Evolutionary conservation across 2,329 filamentous ascomycete species (phyloP), one percentile per base, ranked within the genome.

Genomic region (Lachnellula cervina): DNA sequence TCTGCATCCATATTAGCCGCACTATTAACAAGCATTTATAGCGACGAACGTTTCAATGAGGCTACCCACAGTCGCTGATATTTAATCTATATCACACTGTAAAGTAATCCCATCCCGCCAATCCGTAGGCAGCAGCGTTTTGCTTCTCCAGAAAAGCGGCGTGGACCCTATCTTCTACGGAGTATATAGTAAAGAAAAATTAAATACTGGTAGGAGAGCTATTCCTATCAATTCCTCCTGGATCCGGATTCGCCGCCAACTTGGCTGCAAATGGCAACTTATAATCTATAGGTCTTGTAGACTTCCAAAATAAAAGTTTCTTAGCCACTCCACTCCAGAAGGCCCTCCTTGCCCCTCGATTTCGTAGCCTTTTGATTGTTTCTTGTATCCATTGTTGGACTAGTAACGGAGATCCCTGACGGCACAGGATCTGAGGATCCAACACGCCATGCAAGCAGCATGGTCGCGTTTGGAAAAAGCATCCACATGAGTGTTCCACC

Each of bases 21-120:
- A 56, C 56, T 52, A 55, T 48, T 7, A 28, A 52, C 55, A 44
- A 50, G 57, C 59, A 59, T 59, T 38, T 28, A 17, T n/a, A 53
- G 52, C 43, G 52, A 45, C 54, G 21, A 21, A 21, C 59, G 62
- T 64, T 62, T 62, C 62, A 62, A 58, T 56, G 54, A 55, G 43
- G 54, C 55, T 34, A 57, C 52, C 49, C 57, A 55, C 50, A 49
- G 38, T 47, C 56, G 43, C 47, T 23, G 53, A 52, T 56, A 40
- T 40, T 62, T 64, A 62, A 64, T 65, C 35, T 64, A 64, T 53
- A 58, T 60, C 57, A 61, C 23, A 64, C 62, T 42, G 44, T 35
- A 56, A 52, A 57, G 42, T 40, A 52, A 49, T 40, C 9, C 28
- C 40, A 49, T 55, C 37, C 43, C 40, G 55, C 55, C 35, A 42